Base-by-base conservation (phyloP, 805 yeast genomes). In the Metschnikowia lachancei region DNA sequence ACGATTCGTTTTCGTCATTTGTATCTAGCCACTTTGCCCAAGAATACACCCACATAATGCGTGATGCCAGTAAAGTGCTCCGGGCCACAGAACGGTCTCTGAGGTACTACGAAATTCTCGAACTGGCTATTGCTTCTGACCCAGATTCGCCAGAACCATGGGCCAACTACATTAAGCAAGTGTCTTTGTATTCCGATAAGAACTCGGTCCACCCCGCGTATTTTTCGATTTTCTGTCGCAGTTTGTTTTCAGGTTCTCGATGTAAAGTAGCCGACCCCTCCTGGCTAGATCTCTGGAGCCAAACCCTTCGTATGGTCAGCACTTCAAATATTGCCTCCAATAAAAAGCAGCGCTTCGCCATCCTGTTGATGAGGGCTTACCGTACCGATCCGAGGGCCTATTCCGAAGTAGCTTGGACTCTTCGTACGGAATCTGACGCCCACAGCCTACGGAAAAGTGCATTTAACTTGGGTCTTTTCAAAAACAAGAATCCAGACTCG, bases 1-100 rank as follows among this genome's bases (percentile, higher is more conserved):
- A 65, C 52, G 57, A 64, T 9, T 59, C 60, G 1, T 70, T 64
- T 36, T 78, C 82, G 1, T 20, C 58, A 0, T 74, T 76, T 43
- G 62, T 78, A 1, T 62, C 79, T 1, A 31, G 45, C 2, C 34
- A 64, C 37, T 59, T 52, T 18, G 42, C 59, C 0, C 54, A 37
- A 0, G 39, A 62, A 3, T 77, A 78, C 49, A 65, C 63, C 1
- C 32, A 42, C 0, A 58, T 61, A 18, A 69, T 80, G 74, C 43
- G 53, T 6, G n/a, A 42, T 0, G 78, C 76, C 0, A 65, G 65
- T 36, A 60, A 58, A 22, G 43, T 66, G 0, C 65, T 67, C 45
- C 33, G 19, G 12, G 35, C 19, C 12, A 67, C 78, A 0, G 64
- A 61, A 34, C 54, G 53, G 26, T 43, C 44, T 20, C 64, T 55